phyloP scores from a whole-genome alignment of 1,284 basidiomycete genomes.

The Boletus sp. region DNA sequence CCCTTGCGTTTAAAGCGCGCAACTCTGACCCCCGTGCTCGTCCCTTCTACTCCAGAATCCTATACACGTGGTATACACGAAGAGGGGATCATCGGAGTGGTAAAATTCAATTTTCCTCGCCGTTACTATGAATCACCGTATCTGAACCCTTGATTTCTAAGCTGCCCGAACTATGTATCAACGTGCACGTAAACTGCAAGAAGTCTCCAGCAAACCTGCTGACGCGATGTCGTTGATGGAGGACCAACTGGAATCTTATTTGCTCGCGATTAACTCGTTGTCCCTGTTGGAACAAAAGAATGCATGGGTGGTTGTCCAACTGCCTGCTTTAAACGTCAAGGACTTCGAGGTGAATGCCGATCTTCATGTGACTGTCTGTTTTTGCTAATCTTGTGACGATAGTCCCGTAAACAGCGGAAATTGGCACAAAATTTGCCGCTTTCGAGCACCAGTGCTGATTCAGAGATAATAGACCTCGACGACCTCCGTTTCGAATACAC shows the following conservation, averaged over 20 bases:
- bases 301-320: slow-evolving; percentile 66
- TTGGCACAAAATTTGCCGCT: slow-evolving; percentile 78
- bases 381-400: slow-evolving; percentile 22
- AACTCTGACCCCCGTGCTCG: slow-evolving; percentile 85
- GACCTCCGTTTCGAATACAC: slow-evolving; percentile 87
- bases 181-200: slow-evolving; percentile 76
- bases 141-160: slow-evolving; percentile 35
- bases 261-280: slow-evolving; percentile 87
- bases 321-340: slow-evolving; percentile 20
- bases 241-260: slow-evolving; percentile 78
- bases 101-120: slow-evolving; percentile 38
- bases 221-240: slow-evolving; percentile 61
- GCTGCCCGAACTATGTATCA: slow-evolving; percentile 94
- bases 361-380: slow-evolving; percentile 21
- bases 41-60: slow-evolving; percentile 87
- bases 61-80: slow-evolving; percentile 92
- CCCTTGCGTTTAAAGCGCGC: slow-evolving; percentile 89
- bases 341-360: slow-evolving; percentile 28
- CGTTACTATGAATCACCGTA: slow-evolving; percentile 11
- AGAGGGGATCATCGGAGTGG: slow-evolving; percentile 87
- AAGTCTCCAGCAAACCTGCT: slow-evolving; percentile 46
- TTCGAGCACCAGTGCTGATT: slow-evolving; percentile 57
- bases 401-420: slow-evolving; percentile 67
- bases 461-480: slow-evolving; percentile 75
- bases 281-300: slow-evolving; percentile 75